phyloP scores from a whole-genome alignment of 1,284 basidiomycete genomes.

The Pseudozyma hubeiensis region DNA sequence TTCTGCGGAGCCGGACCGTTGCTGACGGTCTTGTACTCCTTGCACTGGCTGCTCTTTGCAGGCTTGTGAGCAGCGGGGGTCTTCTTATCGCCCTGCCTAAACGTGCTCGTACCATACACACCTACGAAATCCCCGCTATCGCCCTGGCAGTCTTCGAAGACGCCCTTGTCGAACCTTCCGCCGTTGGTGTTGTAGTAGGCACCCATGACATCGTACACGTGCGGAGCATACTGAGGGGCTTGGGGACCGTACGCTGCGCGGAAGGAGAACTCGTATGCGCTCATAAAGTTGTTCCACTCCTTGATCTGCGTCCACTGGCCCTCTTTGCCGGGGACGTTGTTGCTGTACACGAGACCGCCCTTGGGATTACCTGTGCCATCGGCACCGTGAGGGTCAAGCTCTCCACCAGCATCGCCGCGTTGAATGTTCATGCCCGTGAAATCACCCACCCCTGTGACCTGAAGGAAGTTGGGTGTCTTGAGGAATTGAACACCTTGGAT shows the following conservation, averaged over 20 bases:
- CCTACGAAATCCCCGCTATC: slow-evolving; percentile 44
- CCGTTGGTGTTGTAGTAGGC: slow-evolving; percentile 37
- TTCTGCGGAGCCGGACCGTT: slow-evolving; percentile 27
- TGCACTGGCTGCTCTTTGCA: slow-evolving; percentile 37
- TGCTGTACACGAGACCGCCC: slow-evolving; percentile 51
- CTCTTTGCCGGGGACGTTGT: slow-evolving; percentile 40
- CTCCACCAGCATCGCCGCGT: slow-evolving; percentile 44
- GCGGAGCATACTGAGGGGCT: slow-evolving; percentile 47
- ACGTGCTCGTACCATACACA: slow-evolving; percentile 39
- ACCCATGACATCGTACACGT: slow-evolving; percentile 58
- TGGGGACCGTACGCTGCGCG: slow-evolving; percentile 51
- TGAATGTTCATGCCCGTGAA: slow-evolving; percentile 73
- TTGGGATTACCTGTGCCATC: slow-evolving; percentile 54
- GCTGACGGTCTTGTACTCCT: slow-evolving; percentile 21
- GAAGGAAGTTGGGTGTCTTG: slow-evolving; percentile 77
- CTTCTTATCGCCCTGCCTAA: slow-evolving; percentile 44
- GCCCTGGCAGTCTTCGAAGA: slow-evolving; percentile 52
- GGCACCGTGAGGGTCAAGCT: slow-evolving; percentile 58
- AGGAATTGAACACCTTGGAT: slow-evolving; percentile 80
- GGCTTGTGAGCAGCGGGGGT: slow-evolving; percentile 41
- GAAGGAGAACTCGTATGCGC: slow-evolving; percentile 52
- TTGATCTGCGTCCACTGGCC: slow-evolving; percentile 47
- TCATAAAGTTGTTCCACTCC: slow-evolving; percentile 58
- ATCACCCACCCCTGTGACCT: slow-evolving; percentile 77
- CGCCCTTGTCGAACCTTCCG: slow-evolving; percentile 42